Conservation (phyloP, 73 alveolate species). For the Blepharisma stoltei region DNA sequence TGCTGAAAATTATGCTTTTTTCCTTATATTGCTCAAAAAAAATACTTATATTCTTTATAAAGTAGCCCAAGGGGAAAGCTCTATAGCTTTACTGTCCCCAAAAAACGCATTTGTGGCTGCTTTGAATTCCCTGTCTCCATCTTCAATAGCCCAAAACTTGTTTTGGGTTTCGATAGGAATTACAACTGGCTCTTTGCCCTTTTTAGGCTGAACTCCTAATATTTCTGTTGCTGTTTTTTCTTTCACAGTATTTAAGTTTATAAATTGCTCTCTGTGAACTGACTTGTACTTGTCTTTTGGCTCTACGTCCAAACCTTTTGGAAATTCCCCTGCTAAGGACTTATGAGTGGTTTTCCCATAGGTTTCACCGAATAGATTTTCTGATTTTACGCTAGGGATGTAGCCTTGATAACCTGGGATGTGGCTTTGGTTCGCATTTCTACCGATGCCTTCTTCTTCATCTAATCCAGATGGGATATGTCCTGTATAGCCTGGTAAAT, state of each 20-base stretch:
- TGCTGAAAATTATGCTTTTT: not conserved
- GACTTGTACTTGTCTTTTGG: constrained; percentile 45
- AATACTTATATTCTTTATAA: too few relatives aligned
- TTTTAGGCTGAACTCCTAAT: constrained; percentile 52
- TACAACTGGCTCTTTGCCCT: constrained; percentile 32
- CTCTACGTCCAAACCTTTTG: constrained; percentile 52
- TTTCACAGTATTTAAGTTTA: constrained; percentile 31
- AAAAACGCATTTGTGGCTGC: constrained; percentile 39
- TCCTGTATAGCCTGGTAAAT: constrained; percentile 84
- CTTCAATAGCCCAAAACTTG: constrained; percentile 73
- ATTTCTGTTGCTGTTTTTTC: constrained; percentile 49
- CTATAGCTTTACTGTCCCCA: constrained; percentile 25
- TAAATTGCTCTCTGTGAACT: constrained; percentile 36
- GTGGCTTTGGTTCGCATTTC: constrained; percentile 48
- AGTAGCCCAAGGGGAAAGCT: too few relatives aligned
- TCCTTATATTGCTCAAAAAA: too few relatives aligned
- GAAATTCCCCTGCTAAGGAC: constrained; percentile 39
- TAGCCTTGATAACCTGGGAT: constrained; percentile 80
- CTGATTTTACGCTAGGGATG: constrained; percentile 74
- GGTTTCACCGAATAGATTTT: constrained; percentile 76
- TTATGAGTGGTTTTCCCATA: constrained; percentile 65
- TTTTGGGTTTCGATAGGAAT: constrained; percentile 66
- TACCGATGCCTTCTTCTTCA: constrained; percentile 45
- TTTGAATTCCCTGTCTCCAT: constrained; percentile 51
- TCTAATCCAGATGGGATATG: constrained; percentile 58